Evolutionary conservation across 78 protist species (phyloP), one percentile per base, ranked within the genome.

Genomic region (Pelomyxa schiedti): DNA sequence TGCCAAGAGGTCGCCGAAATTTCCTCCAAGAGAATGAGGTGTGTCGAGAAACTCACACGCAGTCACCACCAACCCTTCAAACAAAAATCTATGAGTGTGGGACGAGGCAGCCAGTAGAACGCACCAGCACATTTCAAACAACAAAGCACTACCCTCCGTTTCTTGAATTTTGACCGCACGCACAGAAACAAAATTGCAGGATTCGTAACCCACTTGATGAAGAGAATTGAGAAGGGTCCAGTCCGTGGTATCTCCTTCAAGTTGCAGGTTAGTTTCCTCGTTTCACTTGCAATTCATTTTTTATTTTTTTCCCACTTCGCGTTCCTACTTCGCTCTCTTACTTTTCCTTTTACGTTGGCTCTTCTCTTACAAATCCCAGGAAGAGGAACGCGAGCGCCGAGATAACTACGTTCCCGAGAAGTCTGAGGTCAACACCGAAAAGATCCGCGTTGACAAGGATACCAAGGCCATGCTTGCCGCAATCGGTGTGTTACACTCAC

Each of bases 321-420:
- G 30, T 2, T 2, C 40, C 67, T 64, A 32, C 2, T 64, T 64
- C 30, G 40, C n/a, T 64, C 67, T 64, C 30, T 64, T 36, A 32
- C 30, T 4, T 2, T 64, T 64, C 40, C 4, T 2, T 6, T 36
- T 89, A 32, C 87, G 92, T 42, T 97, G 99, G 37, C 92, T 96
- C 69, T 94, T 97, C 64, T n/a, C n/a, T n/a, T n/a, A n/a, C n/a
- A n/a, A n/a, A 87, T 94, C 74, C 91, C 99, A 93, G 83, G 99
- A 98, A 90, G 99, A 97, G 89, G 99, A 98, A 91, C 96, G 99
- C 70, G 99, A 98, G 95, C 92, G 98, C 75, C 86, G 97, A 52
- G 97, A 96, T 86, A 96, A 98, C 92, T 95, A 86, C 88, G 97
- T 97, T 41, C 99, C 99, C 70, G 90, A 86, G 42, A 74, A 77